A percentile compares a stretch with the other conserved stretches of the same genome.
Evolutionary conservation across 768 basidiomycete genomes (phyloP).

Genomic region (Kockovaella imperatae): DNA sequence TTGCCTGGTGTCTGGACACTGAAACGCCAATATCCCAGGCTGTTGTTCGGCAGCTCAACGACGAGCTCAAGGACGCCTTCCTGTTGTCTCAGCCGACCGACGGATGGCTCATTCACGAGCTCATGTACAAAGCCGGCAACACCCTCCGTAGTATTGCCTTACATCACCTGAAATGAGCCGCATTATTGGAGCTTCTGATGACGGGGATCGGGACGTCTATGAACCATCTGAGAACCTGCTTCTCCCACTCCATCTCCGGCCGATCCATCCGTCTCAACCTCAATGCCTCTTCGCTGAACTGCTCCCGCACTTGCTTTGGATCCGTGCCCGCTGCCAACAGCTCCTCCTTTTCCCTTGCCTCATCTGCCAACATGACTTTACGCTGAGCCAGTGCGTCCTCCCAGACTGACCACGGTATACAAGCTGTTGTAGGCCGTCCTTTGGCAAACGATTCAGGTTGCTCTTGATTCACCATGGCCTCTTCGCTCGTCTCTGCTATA

Average conservation of each 20-base stretch:
- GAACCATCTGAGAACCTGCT: conserved; percentile 58
- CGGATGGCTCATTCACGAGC: conserved; percentile 29
- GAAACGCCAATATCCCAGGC: conserved; percentile 16
- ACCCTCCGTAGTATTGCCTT: conserved; percentile 7
- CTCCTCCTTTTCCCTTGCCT: conserved; percentile 30
- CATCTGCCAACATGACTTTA: conserved; percentile 48
- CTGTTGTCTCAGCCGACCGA: conserved; percentile 21
- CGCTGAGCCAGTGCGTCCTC: conserved; percentile 51
- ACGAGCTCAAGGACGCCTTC: conserved; percentile 11
- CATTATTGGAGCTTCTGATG: conserved; percentile 2
- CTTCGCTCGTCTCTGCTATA: conserved; percentile 6
- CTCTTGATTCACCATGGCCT: conserved; percentile 4
- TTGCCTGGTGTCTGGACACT: conserved; percentile 69
- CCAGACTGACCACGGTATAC: conserved; percentile 41
- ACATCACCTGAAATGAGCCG: neutral
- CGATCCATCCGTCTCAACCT: conserved; percentile 53
- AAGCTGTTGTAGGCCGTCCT: conserved; percentile 50
- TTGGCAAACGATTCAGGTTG: neutral
- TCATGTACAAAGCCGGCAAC: conserved; percentile 33
- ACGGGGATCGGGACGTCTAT: conserved; percentile 28
- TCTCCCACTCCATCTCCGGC: conserved; percentile 68
- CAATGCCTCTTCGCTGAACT: conserved; percentile 21
- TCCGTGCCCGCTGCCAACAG: conserved; percentile 17
- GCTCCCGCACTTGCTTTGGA: conserved; percentile 45
- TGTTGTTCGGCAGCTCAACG: conserved; percentile 15